phyloP scores from a whole-genome alignment of 164 flowering plant genomes.

The Dillenia turbinata region DNA sequence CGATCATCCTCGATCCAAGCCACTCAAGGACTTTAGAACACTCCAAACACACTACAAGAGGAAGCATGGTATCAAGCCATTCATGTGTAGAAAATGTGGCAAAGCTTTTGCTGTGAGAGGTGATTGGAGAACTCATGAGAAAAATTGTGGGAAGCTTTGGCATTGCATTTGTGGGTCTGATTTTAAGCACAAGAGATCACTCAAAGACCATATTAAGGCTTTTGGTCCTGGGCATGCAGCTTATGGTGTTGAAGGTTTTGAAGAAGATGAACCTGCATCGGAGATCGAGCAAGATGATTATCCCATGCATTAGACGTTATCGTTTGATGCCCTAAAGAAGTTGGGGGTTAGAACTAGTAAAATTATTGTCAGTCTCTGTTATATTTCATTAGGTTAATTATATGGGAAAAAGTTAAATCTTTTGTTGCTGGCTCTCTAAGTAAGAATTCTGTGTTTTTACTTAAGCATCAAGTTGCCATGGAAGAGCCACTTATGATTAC shows the following conservation, averaged over 20 bases:
- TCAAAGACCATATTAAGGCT: conserved; percentile 81
- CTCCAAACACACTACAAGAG: conserved; percentile 92
- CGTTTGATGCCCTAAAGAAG: too few relatives aligned
- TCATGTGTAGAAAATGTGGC: conserved; percentile 82
- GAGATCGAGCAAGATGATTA: conserved; percentile 75
- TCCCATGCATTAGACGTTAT: conserved; percentile 16
- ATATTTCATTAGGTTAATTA: too few relatives aligned
- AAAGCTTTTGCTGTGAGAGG: conserved; percentile 86
- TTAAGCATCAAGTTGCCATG: too few relatives aligned
- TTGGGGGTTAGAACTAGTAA: too few relatives aligned
- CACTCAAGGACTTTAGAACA: conserved; percentile 79
- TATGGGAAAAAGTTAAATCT: too few relatives aligned
- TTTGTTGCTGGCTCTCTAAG: too few relatives aligned
- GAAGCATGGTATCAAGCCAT: conserved; percentile 86
- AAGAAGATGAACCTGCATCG: conserved; percentile 75
- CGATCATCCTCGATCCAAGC: conserved; percentile 82
- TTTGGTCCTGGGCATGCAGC: conserved; percentile 83
- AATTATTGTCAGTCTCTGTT: too few relatives aligned
- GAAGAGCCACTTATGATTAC: too few relatives aligned
- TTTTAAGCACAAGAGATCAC: conserved; percentile 89
- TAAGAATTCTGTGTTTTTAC: too few relatives aligned
- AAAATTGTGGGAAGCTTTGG: conserved; percentile 95
- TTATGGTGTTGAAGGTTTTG: conserved; percentile 52
- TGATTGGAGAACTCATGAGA: conserved; percentile 92
- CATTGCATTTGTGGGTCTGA: conserved; percentile 88